Percentiles rank a stretch among this genome's conserved stretches.
Evolutionary conservation across 2,329 filamentous ascomycete genomes (phyloP).

Genomic region (Neurospora crassa): DNA sequence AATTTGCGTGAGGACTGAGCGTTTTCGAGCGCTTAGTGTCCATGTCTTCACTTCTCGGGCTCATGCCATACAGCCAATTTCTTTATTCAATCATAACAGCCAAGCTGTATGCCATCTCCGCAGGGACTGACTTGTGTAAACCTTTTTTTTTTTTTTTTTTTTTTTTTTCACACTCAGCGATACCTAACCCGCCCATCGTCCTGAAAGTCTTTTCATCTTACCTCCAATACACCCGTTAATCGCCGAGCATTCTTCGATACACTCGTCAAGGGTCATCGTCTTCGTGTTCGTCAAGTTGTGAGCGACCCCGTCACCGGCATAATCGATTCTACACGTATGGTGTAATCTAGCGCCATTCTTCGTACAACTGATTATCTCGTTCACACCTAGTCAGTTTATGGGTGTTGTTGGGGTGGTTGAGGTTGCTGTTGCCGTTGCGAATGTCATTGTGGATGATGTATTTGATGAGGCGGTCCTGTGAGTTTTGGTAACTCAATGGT

Average conservation of each 20-base stretch:
- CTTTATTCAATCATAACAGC: slow-evolving; percentile 3
- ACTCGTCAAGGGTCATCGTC: slow-evolving; percentile 9
- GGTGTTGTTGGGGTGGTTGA: not conserved
- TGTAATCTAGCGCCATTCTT: slow-evolving; percentile 8
- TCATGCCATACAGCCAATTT: not conserved
- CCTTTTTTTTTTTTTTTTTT: slow-evolving; percentile 4
- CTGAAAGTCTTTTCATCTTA: slow-evolving; percentile 6
- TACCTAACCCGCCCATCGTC: not conserved
- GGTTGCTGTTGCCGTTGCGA: not conserved
- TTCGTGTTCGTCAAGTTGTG: slow-evolving; percentile 3
- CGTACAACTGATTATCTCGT: slow-evolving; percentile 4
- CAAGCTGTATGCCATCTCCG: slow-evolving; percentile 8
- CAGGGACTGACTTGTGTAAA: slow-evolving; percentile 6
- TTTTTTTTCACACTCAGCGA: not conserved
- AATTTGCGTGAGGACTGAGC: not conserved
- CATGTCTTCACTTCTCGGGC: not conserved
- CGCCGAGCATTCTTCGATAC: slow-evolving; percentile 8
- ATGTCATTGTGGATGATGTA: not conserved
- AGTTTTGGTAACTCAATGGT: not conserved
- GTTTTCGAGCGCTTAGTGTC: not conserved
- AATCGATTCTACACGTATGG: slow-evolving; percentile 11
- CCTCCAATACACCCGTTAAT: slow-evolving; percentile 6
- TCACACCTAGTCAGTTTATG: slow-evolving; percentile 3
- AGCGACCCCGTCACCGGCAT: slow-evolving; percentile 6
- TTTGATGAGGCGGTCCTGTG: not conserved